These are phyloP conservation scores for Thielaviopsis euricoi DNA, from an alignment of 2,329 filamentous ascomycete genomes.

Conservation along the genomic window DNA sequence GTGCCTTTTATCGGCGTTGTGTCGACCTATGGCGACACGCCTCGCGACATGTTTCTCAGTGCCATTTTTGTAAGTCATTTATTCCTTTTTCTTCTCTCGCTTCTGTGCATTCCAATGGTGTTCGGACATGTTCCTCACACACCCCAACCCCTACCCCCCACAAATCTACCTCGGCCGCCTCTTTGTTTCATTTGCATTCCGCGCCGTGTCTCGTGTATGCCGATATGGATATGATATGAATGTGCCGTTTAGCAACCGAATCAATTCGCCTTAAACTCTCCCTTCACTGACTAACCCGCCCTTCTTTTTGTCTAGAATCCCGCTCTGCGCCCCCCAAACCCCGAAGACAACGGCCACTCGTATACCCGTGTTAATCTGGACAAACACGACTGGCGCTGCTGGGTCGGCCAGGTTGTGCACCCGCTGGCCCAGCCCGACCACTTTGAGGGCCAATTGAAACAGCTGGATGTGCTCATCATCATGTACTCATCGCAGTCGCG, in stretches of 20 bases:
- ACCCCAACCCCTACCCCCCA: no score
- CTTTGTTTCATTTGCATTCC: neutral
- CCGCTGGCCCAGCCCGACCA: conserved; percentile 9
- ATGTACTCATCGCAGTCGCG: conserved; percentile 6
- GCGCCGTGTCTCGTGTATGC: no score
- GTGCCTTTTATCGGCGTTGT: conserved; percentile 10
- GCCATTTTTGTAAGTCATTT: conserved; percentile 9
- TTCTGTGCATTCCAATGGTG: neutral
- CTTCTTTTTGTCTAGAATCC: conserved; percentile 3
- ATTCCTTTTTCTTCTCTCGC: neutral
- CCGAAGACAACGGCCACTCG: neutral
- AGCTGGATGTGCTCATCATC: conserved; percentile 9
- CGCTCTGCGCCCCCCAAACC: neutral
- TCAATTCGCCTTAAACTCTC: neutral
- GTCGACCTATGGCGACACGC: conserved; percentile 6
- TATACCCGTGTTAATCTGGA: conserved; percentile 8
- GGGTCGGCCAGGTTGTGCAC: conserved; percentile 11
- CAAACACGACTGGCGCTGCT: conserved; percentile 8
- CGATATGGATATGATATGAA: no score
- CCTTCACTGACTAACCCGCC: neutral
- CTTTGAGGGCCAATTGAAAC: conserved; percentile 9
- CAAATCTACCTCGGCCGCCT: neutral
- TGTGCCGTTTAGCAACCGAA: no score
- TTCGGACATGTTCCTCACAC: no score
- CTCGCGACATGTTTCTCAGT: conserved; percentile 7